Evolutionary conservation across 805 yeast species (phyloP), one percentile per base, ranked within the genome.

Genomic region (Nakazawaea populi): DNA sequence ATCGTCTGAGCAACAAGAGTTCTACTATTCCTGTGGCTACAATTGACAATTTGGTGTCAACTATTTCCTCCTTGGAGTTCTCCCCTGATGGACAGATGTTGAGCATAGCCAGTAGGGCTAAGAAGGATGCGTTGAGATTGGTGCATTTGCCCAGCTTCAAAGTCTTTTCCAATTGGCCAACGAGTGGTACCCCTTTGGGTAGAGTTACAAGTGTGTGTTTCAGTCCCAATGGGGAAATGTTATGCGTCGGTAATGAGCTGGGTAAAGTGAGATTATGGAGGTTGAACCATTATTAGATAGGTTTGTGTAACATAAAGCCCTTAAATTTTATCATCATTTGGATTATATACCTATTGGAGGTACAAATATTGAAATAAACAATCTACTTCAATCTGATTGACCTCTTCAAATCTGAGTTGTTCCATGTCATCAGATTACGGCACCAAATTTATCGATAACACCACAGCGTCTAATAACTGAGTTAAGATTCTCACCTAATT

Each of bases 131-230:
- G 3, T 72, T 94, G 54, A 79, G 91, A 60, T 65, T 94, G 56
- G 91, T 89, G 10, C 98, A 94, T 64, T 68, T 92, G 52, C 96
- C 97, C 27, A 77, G 87, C 29, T 89, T 92, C 56, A 79, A 88
- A 18, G 96, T 89, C 6, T 94, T 83, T 69, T 75, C 83, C 46
- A 94, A 94, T 72, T 94, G 99, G 99, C 99, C 99, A 14, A 94
- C 98, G 1, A 83, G 92, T 48, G 90, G 90, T 5, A 92, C 99
- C 0, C 98, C 99, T 9, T 76, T 94, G 57, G 99, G 99, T n/a
- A 82, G 85, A 57, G 97, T 94, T 35, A 88, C 97, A 0, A 68
- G 83, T 14, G 85, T 82, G 2, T 79, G 82, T 12, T 92, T 92
- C 67, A 82, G 95, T 42, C 89, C 94, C 30, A 80, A 80, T 55